Conservation (phyloP, 2,329 filamentous ascomycete genomes). For the Whalleya microplaca region DNA sequence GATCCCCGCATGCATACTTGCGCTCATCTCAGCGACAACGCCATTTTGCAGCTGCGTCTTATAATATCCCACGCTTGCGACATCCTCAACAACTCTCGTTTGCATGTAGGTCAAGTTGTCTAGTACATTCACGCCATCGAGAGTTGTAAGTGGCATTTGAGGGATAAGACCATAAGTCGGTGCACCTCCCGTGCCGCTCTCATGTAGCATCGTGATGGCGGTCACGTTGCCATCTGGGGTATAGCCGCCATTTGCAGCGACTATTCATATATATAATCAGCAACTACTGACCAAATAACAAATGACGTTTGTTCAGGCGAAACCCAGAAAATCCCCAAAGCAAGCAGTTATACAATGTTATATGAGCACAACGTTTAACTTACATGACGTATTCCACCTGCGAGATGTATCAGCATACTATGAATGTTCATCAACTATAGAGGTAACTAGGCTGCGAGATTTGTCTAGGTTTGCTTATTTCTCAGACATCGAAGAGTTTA, state of each 20-base stretch:
- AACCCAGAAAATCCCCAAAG: not conserved
- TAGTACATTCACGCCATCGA: constrained; percentile 48
- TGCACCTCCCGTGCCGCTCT: constrained; percentile 60
- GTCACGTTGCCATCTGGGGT: constrained; percentile 49
- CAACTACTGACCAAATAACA: not conserved
- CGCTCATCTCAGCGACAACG: constrained; percentile 52
- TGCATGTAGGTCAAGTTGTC: constrained; percentile 55
- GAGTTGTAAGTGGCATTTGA: constrained; percentile 48
- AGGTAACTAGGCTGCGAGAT: no score
- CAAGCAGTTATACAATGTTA: not conserved
- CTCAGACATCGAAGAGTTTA: not conserved
- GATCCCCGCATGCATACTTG: constrained; percentile 53
- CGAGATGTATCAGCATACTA: constrained; percentile 4
- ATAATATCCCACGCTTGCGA: constrained; percentile 58
- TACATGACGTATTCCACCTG: constrained; percentile 24
- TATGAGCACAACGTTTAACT: constrained; percentile 17
- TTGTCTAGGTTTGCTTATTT: no score
- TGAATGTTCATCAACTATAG: no score
- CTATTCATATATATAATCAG: constrained; percentile 2
- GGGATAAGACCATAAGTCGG: constrained; percentile 61
- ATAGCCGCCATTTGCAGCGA: constrained; percentile 42
- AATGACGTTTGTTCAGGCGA: no score
- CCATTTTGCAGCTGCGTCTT: constrained; percentile 53
- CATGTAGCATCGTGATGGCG: constrained; percentile 57
- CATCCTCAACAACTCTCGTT: constrained; percentile 42